Evolutionary conservation across 192 early-diverging fungal genomes (phyloP).

Genomic region (Kickxella alabastrina): DNA sequence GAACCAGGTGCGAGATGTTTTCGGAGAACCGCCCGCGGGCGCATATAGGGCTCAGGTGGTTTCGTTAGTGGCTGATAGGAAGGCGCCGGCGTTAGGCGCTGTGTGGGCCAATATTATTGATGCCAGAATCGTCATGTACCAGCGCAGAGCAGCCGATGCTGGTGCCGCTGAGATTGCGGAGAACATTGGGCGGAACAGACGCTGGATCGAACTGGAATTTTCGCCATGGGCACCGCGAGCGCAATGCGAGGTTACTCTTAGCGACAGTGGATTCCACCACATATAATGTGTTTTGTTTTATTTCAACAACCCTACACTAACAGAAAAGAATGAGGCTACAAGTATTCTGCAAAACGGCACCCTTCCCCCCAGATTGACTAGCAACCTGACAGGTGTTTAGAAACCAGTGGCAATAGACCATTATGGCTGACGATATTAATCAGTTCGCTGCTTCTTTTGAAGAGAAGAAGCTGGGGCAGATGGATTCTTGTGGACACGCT

Average conservation of each 20-base stretch:
- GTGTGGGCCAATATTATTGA: constrained; percentile 74
- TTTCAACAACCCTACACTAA: background rate
- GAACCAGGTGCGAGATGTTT: constrained; percentile 74
- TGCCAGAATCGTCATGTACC: constrained; percentile 54
- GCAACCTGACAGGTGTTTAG: too few species aligned
- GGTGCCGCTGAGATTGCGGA: constrained; percentile 2
- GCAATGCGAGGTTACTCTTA: constrained; percentile 36
- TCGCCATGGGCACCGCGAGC: constrained; percentile 36
- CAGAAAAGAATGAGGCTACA: background rate
- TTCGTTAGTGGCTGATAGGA: constrained; percentile 24
- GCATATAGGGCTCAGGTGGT: constrained; percentile 8
- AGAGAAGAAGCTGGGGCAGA: too few species aligned
- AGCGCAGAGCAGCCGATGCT: constrained; percentile 12
- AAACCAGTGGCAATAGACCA: too few species aligned
- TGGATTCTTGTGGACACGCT: too few species aligned
- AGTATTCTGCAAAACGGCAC: too few species aligned
- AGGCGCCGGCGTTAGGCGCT: constrained; percentile 68
- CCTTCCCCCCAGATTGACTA: too few species aligned
- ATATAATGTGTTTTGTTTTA: background rate
- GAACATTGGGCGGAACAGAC: constrained; percentile 21
- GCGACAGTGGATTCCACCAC: constrained; percentile 25
- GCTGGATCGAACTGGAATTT: constrained; percentile 38
- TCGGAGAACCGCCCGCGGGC: constrained; percentile 6
- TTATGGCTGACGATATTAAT: too few species aligned
- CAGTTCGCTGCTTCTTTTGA: too few species aligned